A percentile compares a stretch with the other conserved stretches of the same genome.
These are phyloP conservation scores for Aspergillus caelatus DNA, from an alignment of 2,329 filamentous ascomycete genomes.

Conservation along the genomic window DNA sequence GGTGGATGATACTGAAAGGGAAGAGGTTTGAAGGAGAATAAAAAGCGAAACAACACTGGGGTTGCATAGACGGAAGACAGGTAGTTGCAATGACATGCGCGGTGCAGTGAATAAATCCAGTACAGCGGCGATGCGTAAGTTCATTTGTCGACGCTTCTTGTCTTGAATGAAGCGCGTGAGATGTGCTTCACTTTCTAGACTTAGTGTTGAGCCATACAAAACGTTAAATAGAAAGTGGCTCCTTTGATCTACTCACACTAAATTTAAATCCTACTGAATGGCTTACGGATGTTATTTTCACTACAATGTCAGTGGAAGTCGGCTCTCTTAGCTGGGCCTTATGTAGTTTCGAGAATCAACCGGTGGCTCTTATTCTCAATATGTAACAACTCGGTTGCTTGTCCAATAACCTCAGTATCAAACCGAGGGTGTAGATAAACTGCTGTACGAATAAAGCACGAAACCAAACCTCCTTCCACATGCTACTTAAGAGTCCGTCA, in stretches of 20 bases:
- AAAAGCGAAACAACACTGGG: not conserved
- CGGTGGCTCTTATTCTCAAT: not conserved
- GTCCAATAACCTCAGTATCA: not conserved
- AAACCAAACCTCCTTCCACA: not conserved
- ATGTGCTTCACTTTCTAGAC: not conserved
- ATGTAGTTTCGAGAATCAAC: not conserved
- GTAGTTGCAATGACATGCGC: not conserved
- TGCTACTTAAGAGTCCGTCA: not conserved
- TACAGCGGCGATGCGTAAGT: not conserved
- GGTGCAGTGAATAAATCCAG: not conserved
- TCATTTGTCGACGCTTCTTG: not conserved
- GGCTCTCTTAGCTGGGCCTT: not conserved
- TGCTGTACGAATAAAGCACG: not conserved
- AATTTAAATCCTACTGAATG: not conserved
- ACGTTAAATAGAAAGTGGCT: not conserved
- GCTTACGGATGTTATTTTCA: too few species aligned
- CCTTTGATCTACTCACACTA: not conserved
- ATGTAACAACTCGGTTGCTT: not conserved
- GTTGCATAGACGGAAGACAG: not conserved
- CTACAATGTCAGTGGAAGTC: not conserved
- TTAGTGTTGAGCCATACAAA: not conserved
- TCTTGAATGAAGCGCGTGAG: not conserved
- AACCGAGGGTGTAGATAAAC: not conserved
- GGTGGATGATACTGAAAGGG: not conserved
- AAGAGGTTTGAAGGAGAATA: not conserved